Conservation (phyloP, 306 rosid species). For the Cucumis melo region DNA sequence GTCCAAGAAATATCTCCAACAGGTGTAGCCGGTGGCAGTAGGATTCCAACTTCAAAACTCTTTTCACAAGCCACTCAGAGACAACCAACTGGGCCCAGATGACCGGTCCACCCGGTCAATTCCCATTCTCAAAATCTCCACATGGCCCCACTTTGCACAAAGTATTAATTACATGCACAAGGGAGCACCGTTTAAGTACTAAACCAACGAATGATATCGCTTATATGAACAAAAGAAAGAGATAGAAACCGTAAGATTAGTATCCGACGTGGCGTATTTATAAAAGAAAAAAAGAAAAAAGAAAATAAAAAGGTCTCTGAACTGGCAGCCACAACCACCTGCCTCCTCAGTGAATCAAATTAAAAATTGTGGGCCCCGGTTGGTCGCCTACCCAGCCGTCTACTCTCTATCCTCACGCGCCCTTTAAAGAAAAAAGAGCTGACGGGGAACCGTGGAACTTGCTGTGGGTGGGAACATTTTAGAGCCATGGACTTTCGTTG, state of each 20-base stretch:
- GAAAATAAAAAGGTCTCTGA: not conserved
- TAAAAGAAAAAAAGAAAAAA: not conserved
- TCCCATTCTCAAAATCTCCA: not conserved
- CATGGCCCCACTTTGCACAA: slow-evolving; percentile 1
- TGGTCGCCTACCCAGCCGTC: slow-evolving; percentile 8
- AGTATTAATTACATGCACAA: not conserved
- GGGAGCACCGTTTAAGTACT: not conserved
- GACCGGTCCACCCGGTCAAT: slow-evolving; percentile 2
- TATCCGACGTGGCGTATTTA: not conserved
- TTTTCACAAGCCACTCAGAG: not conserved
- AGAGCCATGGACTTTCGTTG: not conserved
- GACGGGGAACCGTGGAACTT: not conserved
- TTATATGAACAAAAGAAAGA: not conserved
- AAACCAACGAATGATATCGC: not conserved
- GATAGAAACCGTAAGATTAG: not conserved
- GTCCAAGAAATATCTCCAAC: not conserved
- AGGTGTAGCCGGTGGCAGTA: not conserved
- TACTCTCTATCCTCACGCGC: not conserved
- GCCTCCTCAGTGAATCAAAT: slow-evolving; percentile 9
- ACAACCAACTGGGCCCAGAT: not conserved
- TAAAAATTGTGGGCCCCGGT: slow-evolving; percentile 6
- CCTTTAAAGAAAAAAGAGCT: not conserved
- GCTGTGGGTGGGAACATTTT: not conserved
- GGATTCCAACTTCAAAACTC: not conserved
- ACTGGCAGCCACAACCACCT: slow-evolving; percentile 9